Evolutionary conservation across 352 stramenopile species (phyloP).

Genomic region (Pythium aquatile): DNA sequence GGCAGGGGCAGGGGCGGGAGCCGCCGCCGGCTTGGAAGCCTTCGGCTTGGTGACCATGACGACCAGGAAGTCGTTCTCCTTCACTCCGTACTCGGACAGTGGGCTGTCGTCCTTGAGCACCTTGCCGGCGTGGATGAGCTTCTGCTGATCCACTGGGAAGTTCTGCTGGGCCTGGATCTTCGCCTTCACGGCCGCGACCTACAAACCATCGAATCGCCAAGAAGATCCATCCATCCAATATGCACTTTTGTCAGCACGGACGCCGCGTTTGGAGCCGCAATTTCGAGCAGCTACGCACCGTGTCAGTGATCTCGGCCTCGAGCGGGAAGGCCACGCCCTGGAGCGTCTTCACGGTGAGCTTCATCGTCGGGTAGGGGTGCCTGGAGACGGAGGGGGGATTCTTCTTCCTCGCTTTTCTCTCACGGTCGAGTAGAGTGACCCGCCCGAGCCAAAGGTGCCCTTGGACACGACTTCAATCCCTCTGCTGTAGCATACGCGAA

Average conservation of each 20-base stretch:
- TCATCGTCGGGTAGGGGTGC: constrained; percentile 46
- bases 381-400: neutral
- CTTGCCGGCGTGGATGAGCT: constrained; percentile 88
- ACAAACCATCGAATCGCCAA: neutral
- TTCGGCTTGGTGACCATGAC: constrained; percentile 89
- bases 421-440: neutral
- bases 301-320: constrained; percentile 68
- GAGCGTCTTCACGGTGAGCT: constrained; percentile 87
- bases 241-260: neutral
- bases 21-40: constrained; percentile 40
- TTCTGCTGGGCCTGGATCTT: constrained; percentile 78
- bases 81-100: constrained; percentile 81
- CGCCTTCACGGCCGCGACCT: constrained; percentile 76
- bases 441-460: neutral
- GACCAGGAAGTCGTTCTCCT: constrained; percentile 88
- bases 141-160: constrained; percentile 73
- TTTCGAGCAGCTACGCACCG: constrained; percentile 34
- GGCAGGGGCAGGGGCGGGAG: constrained; percentile 30
- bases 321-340: constrained; percentile 81
- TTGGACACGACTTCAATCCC: constrained; percentile 20
- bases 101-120: constrained; percentile 86
- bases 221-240: constrained; percentile 3
- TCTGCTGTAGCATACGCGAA: constrained; percentile 23
- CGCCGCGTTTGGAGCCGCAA: neutral
- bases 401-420: constrained; percentile 9